Conservation (phyloP, 495 filamentous ascomycete species). For the Monascus purpureus region DNA sequence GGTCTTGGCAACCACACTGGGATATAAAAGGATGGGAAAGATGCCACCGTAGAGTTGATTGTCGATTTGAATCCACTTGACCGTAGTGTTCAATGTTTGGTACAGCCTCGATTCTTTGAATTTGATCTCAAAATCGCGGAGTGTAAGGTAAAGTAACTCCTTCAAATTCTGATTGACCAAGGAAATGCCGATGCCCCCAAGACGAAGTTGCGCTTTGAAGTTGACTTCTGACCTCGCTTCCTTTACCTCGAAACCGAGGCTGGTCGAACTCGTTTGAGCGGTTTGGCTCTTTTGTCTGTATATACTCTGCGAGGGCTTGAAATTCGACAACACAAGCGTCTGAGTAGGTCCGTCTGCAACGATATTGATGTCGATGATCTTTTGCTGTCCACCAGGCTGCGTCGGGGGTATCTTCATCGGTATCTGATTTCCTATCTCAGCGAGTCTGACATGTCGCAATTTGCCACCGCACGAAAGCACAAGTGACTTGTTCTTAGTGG, state of each 20-base stretch:
- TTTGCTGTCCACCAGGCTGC: conserved; percentile 42
- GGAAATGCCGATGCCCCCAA: conserved; percentile 87
- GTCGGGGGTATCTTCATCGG: conserved; percentile 67
- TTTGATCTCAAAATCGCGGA: conserved; percentile 83
- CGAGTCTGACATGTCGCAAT: conserved; percentile 80
- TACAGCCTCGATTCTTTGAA: conserved; percentile 85
- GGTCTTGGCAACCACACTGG: conserved; percentile 96
- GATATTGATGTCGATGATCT: conserved; percentile 92
- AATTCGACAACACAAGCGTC: conserved; percentile 88
- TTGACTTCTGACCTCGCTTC: conserved; percentile 71
- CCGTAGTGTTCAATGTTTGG: conserved; percentile 74
- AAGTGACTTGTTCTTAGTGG: conserved; percentile 88
- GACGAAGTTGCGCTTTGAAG: conserved; percentile 72
- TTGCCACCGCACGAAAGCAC: conserved; percentile 65
- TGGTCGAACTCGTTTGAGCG: conserved; percentile 43
- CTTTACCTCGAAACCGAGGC: conserved; percentile 78
- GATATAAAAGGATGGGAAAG: conserved; percentile 94
- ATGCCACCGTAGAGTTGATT: conserved; percentile 97
- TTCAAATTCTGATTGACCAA: conserved; percentile 83
- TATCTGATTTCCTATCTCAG: conserved; percentile 89
- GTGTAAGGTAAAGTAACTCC: conserved; percentile 86
- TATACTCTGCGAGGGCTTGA: conserved; percentile 81
- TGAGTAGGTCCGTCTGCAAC: conserved; percentile 90
- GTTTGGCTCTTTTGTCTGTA: conserved; percentile 57
- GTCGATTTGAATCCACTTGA: conserved; percentile 99